These are phyloP conservation scores for Casuarina equisetifolia DNA, from an alignment of 306 rosid species.

Conservation along the genomic window DNA sequence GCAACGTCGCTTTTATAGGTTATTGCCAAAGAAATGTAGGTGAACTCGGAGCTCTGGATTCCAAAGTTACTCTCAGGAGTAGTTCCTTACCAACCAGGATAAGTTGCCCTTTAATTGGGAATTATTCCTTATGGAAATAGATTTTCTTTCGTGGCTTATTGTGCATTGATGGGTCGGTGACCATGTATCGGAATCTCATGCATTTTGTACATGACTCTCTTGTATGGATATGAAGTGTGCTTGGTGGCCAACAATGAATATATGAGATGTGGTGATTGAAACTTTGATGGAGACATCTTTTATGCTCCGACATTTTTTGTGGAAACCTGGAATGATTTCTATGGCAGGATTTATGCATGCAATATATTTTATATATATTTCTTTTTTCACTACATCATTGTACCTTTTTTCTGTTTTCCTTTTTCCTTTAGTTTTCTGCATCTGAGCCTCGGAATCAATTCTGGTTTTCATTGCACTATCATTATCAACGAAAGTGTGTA, in stretches of 20 bases:
- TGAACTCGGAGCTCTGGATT: conserved; percentile 60
- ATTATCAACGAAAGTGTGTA: conserved; percentile 45
- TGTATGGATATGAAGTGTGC: conserved; percentile 49
- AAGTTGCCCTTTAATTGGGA: conserved; percentile 64
- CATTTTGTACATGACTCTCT: conserved; percentile 46
- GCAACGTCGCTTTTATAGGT: conserved; percentile 50
- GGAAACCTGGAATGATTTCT: conserved; percentile 21
- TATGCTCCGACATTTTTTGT: conserved; percentile 38
- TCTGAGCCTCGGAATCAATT: conserved; percentile 62
- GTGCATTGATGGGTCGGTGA: conserved; percentile 51
- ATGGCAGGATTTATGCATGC: conserved; percentile 34
- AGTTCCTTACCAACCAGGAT: conserved; percentile 62
- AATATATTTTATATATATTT: no score
- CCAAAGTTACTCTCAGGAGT: conserved; percentile 46
- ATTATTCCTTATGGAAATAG: conserved; percentile 61
- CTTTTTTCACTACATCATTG: background rate
- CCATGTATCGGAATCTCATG: conserved; percentile 54
- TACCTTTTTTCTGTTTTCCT: conserved; percentile 28
- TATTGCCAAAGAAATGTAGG: conserved; percentile 53
- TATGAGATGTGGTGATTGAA: conserved; percentile 60
- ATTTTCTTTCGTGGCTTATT: conserved; percentile 44
- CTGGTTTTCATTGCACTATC: conserved; percentile 48
- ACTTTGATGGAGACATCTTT: conserved; percentile 63
- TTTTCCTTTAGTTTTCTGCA: conserved; percentile 24
- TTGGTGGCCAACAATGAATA: conserved; percentile 76